Percentiles rank a stretch among this genome's conserved stretches.
Evolutionary conservation across 2,329 filamentous ascomycete species (phyloP).

Genomic region (Penicillium brevicompactum): DNA sequence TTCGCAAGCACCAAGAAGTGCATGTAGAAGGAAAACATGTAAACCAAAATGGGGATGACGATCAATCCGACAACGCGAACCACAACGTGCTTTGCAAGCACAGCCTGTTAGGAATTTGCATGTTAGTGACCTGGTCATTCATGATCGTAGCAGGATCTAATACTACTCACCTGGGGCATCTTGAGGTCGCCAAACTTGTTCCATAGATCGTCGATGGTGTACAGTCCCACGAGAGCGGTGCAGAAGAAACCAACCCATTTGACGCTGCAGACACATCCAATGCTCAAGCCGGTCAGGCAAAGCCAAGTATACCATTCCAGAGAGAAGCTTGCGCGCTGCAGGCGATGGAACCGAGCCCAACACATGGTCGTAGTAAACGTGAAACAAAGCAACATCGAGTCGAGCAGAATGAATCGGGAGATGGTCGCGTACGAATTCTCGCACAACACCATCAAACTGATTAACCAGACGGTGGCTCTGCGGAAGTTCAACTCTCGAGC

Average conservation of each 20-base stretch:
- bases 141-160: background rate
- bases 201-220: slow-evolving; percentile 96
- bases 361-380: slow-evolving; percentile 97
- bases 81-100: slow-evolving; percentile 74
- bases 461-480: slow-evolving; percentile 86
- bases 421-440: slow-evolving; percentile 99
- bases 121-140: background rate
- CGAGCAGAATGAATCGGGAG: slow-evolving; percentile 94
- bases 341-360: slow-evolving; percentile 94
- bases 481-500: slow-evolving; percentile 87
- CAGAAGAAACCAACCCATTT: slow-evolving; percentile 98
- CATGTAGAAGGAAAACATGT: slow-evolving; percentile 91
- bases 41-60: slow-evolving; percentile 83
- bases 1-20: slow-evolving; percentile 94
- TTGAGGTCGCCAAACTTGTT: slow-evolving; percentile 93
- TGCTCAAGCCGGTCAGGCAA: slow-evolving; percentile 88
- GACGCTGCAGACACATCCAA: slow-evolving; percentile 97
- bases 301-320: slow-evolving; percentile 94
- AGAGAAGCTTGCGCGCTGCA: slow-evolving; percentile 83
- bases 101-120: slow-evolving; percentile 49
- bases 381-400: slow-evolving; percentile 98
- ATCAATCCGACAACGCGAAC: slow-evolving; percentile 86
- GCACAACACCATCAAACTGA: slow-evolving; percentile 95
- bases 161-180: slow-evolving; percentile 73
- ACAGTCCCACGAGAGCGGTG: slow-evolving; percentile 90